Base-by-base conservation (phyloP, 306 rosid genomes). In the Fragaria nilgerrensis region DNA sequence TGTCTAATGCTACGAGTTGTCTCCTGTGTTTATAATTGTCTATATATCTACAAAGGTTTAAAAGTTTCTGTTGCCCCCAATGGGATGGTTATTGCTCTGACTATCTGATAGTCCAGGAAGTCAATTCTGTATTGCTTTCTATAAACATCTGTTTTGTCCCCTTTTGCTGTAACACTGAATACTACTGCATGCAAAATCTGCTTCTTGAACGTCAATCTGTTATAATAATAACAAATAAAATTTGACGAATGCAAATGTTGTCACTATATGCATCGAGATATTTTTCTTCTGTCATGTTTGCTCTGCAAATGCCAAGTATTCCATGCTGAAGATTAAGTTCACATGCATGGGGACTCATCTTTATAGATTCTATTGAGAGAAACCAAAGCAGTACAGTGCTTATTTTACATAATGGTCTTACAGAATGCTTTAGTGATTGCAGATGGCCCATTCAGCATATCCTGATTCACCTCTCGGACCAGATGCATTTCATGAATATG, bases 381-480 rank as follows among this genome's bases (percentile, higher is more conserved):
- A 25, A 12, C 14, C 25, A 15, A 27, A 64, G 1, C 22, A 64
- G 17, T 34, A 7, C 44, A 64, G 69, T 27, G 9, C 14, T 36
- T 23, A 20, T 16, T 9, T 66, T 67, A 15, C 27, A 39, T 37
- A 19, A 20, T 9, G 36, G 36, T 78, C 70, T 76, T 75, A 76
- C 69, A 19, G 59, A 73, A 49, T 74, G 74, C 75, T 74, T 72
- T 74, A 39, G 70, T 61, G 70, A 83, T 64, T 77, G 85, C 94
- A 92, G 97, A 78, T 86, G 66, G 88, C 93, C 82, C 97, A 92
- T 83, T 86, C 93, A 50, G 77, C 81, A 66, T 94, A 81, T 87
- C 93, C 96, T 66, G 97, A 92, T 86, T 94, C 94, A 64, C 98
- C 97, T 76, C 83, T 94, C 84, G 97, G 98, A 76, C 92, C 98